Percentiles rank a stretch among this genome's conserved stretches.
These are phyloP conservation scores for Diplodia intermedia DNA, from an alignment of 2,329 filamentous ascomycete genomes.

Conservation along the genomic window DNA sequence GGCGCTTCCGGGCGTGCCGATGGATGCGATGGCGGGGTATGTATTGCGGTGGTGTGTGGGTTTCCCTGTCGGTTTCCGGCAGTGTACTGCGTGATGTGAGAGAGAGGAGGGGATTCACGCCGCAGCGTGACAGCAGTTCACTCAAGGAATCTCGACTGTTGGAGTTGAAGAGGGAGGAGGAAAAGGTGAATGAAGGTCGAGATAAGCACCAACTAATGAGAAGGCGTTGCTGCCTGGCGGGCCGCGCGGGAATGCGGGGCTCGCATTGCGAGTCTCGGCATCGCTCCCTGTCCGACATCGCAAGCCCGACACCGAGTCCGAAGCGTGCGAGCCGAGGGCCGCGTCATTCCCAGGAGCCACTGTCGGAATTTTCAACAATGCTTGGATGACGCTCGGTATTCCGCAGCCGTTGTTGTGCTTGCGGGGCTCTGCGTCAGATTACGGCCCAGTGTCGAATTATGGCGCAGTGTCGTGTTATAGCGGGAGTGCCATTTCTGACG, in stretches of 20 bases:
- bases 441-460: too few species aligned
- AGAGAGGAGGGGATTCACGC: background rate
- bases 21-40: too few species aligned
- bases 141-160: background rate
- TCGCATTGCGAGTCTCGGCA: background rate
- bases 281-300: background rate
- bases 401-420: too few species aligned
- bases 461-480: too few species aligned
- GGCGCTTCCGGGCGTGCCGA: too few species aligned
- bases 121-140: background rate
- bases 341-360: too few species aligned
- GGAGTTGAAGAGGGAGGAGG: background rate
- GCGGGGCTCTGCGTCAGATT: too few species aligned
- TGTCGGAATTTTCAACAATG: too few species aligned
- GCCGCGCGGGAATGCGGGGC: background rate
- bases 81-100: background rate
- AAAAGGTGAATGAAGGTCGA: background rate
- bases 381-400: too few species aligned
- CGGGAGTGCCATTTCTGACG: too few species aligned
- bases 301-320: background rate
- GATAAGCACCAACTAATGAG: background rate
- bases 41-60: background rate
- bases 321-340: background rate
- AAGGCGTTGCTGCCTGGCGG: background rate
- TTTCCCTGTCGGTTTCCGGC: too few species aligned